phyloP scores from a whole-genome alignment of 352 stramenopile species.

The Globisporangium sylvaticum region DNA sequence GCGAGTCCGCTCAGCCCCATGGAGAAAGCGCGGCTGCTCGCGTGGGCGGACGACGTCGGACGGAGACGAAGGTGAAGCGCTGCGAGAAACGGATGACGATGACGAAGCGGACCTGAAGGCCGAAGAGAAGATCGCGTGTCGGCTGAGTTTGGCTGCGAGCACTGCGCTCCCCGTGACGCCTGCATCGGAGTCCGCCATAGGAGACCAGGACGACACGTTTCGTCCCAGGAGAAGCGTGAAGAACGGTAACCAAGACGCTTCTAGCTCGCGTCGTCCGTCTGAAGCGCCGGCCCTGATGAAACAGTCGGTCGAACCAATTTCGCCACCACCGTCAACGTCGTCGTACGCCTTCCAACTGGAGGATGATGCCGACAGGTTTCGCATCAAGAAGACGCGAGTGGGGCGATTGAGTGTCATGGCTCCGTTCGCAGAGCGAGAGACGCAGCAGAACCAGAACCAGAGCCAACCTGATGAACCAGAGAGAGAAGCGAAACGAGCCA shows the following conservation, averaged over 20 bases:
- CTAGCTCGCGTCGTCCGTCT: neutral
- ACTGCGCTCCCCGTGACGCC: slow-evolving; percentile 11
- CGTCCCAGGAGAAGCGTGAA: neutral
- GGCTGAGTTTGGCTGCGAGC: slow-evolving; percentile 5
- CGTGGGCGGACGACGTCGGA: slow-evolving; percentile 36
- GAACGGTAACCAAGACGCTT: neutral
- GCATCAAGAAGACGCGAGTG: slow-evolving; percentile 15
- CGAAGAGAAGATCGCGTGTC: slow-evolving; percentile 10
- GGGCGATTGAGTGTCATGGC: slow-evolving; percentile 12
- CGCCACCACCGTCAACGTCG: neutral
- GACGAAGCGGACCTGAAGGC: slow-evolving; percentile 8
- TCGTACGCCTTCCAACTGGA: neutral
- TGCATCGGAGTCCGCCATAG: neutral
- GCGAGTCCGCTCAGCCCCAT: slow-evolving; percentile 33
- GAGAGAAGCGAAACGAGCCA: neutral
- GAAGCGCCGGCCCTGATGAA: neutral
- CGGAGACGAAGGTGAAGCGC: slow-evolving; percentile 5
- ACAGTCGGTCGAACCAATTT: neutral
- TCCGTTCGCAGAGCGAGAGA: slow-evolving; percentile 7
- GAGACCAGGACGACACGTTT: neutral
- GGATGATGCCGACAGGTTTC: slow-evolving; percentile 5
- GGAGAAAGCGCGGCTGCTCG: slow-evolving; percentile 41
- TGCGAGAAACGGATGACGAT: neutral
- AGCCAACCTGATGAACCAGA: neutral
- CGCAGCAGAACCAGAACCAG: neutral